Base-by-base conservation (phyloP, 345 rosid genomes). In the Corchorus capsularis region DNA sequence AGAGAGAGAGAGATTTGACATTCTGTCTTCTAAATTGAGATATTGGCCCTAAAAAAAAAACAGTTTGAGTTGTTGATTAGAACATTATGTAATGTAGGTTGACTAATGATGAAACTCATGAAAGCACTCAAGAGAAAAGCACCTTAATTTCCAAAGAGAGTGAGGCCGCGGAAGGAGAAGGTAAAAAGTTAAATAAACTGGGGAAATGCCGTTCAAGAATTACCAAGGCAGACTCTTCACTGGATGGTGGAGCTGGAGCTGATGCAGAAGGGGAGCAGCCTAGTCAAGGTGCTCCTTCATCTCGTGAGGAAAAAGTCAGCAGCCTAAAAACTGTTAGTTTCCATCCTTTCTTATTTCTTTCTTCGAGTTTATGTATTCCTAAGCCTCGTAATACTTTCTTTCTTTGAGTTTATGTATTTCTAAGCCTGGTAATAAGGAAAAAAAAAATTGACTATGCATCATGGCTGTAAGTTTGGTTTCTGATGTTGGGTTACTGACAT, bases 231-330 rank as follows among this genome's bases (percentile, higher is more conserved):
- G 99, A 92, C 59, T 83, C 81, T 17, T 83, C 90, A 63, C 80
- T 86, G 73, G 99, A 95, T 61, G 88, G 77, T 79, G 98, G 93
- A 77, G 91, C 78, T 79, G 98, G 93, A 77, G 91, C 78, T 73
- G 98, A 92, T 79, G 92, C 75, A 1, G 99, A 92, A 64, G 87
- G 88, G 66, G 99, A 93, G 74, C 97, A 83, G 79, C 84, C 83
- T 71, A 81, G 86, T 74, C 98, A 87, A 77, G 94, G 88, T 4
- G 80, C 87, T 80, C 53, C 88, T 62, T 88, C 92, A 1, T 87
- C 92, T 35, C 94, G 96, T 13, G 99, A 96, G 77, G 99, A 96
- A 86, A 96, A 91, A 88, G 89, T 96, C 64, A 93, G 96, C 92
- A 96, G 92, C 84, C 97, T 96, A 68, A 96, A 93, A 85, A 96